Percentiles rank a stretch among this genome's conserved stretches.
These are phyloP conservation scores for Trichoderma hamatum DNA, from an alignment of 2,329 filamentous ascomycete genomes.

Conservation along the genomic window DNA sequence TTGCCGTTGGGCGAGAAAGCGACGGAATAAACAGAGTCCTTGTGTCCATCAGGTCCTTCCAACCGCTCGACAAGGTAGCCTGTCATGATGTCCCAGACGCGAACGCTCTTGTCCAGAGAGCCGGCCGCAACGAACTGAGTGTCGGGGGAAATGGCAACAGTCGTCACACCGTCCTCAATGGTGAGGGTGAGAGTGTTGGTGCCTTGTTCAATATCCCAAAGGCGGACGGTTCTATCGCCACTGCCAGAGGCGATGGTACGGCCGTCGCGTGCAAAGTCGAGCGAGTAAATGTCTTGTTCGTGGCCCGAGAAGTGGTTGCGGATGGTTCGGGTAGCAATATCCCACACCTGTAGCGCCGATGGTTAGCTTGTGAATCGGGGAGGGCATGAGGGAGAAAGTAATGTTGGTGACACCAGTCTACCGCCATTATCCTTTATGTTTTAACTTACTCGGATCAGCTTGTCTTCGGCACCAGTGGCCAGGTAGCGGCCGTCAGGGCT, in stretches of 20 bases:
- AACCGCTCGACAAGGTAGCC: slow-evolving; percentile 88
- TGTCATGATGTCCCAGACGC: slow-evolving; percentile 90
- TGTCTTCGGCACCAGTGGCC: slow-evolving; percentile 95
- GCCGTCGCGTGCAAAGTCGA: slow-evolving; percentile 93
- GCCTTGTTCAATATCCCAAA: slow-evolving; percentile 92
- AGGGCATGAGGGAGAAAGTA: too few species aligned
- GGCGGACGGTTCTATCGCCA: slow-evolving; percentile 88
- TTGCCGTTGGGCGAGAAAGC: slow-evolving; percentile 93
- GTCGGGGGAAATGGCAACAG: slow-evolving; percentile 94
- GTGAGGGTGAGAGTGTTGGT: slow-evolving; percentile 81
- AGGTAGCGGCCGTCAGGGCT: slow-evolving; percentile 93
- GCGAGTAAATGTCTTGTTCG: slow-evolving; percentile 96
- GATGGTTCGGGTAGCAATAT: slow-evolving; percentile 81
- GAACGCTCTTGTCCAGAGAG: slow-evolving; percentile 94
- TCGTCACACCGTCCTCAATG: slow-evolving; percentile 97
- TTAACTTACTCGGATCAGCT: slow-evolving; percentile 81
- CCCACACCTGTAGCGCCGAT: slow-evolving; percentile 78
- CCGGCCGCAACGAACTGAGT: slow-evolving; percentile 93
- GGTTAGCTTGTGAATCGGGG: slow-evolving; percentile 12
- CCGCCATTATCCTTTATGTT: background rate
- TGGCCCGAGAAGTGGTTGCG: slow-evolving; percentile 94
- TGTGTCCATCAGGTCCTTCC: slow-evolving; percentile 91
- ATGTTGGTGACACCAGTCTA: background rate
- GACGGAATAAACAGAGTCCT: slow-evolving; percentile 95
- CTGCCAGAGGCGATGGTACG: slow-evolving; percentile 94